Percentiles rank a stretch among this genome's conserved stretches.
Conservation (phyloP, 2,329 filamentous ascomycete species). For the Rasamsonia emersonii region DNA sequence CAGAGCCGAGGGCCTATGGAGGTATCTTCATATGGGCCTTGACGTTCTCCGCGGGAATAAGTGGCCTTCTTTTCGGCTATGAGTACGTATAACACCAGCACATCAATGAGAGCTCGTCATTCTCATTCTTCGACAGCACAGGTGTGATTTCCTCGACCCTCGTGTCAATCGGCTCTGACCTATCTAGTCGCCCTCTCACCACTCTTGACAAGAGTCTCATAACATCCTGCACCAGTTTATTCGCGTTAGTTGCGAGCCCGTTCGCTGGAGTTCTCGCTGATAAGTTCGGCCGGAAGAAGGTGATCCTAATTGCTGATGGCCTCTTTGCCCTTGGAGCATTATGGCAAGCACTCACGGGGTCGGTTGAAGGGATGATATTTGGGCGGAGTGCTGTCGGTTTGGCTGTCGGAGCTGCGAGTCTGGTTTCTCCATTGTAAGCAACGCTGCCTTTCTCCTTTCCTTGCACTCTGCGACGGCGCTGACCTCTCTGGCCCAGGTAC, state of each 20-base stretch:
- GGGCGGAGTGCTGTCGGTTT: slow-evolving; percentile 40
- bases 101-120: neutral
- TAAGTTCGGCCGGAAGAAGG: slow-evolving; percentile 36
- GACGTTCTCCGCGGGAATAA: slow-evolving; percentile 50
- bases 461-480: neutral
- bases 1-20: slow-evolving; percentile 15
- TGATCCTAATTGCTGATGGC: slow-evolving; percentile 40
- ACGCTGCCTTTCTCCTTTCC: slow-evolving; percentile 1
- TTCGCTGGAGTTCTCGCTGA: slow-evolving; percentile 46
- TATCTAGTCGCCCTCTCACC: slow-evolving; percentile 41
- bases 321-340: slow-evolving; percentile 39
- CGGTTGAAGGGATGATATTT: slow-evolving; percentile 38
- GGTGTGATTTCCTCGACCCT: slow-evolving; percentile 55
- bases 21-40: slow-evolving; percentile 46
- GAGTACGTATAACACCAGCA: slow-evolving; percentile 35
- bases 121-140: slow-evolving; percentile 33
- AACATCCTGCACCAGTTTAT: slow-evolving; percentile 49
- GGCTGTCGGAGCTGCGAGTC: slow-evolving; percentile 48
- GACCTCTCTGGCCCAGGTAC: slow-evolving; percentile 42
- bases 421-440: slow-evolving; percentile 64
- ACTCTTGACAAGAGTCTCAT: slow-evolving; percentile 52
- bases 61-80: slow-evolving; percentile 53
- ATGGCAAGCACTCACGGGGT: slow-evolving; percentile 31
- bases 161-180: slow-evolving; percentile 46
- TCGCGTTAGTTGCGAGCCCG: slow-evolving; percentile 49